phyloP scores from a whole-genome alignment of 23 red algal species.

The Gracilaria domingensis region DNA sequence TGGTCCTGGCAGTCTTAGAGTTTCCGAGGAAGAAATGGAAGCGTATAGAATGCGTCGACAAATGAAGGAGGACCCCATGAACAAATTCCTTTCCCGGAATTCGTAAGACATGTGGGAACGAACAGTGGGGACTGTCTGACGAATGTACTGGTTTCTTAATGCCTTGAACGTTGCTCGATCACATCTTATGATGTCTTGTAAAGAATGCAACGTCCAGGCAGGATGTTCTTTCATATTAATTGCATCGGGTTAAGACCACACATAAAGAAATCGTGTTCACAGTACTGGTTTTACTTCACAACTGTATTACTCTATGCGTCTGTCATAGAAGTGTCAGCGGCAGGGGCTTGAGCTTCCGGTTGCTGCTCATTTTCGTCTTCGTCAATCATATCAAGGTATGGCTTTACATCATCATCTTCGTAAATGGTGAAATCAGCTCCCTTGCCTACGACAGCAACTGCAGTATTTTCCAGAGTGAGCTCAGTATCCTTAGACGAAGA shows the following conservation, averaged over 20 bases:
- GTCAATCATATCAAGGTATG: conserved; percentile 79
- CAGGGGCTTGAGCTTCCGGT: conserved; percentile 35
- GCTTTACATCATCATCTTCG: conserved; percentile 84
- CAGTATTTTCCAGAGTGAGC: conserved; percentile 88
- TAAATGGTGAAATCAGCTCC: conserved; percentile 82
- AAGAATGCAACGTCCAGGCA: too few relatives aligned
- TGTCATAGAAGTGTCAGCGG: conserved; percentile 62
- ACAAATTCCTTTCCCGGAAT: conserved; percentile 30
- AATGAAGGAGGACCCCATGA: conserved; percentile 63
- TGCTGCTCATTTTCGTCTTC: conserved; percentile 48
- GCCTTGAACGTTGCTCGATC: neutral
- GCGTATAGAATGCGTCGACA: conserved; percentile 61
- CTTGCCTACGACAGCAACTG: conserved; percentile 88
- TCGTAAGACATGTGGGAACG: neutral
- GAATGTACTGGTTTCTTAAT: neutral
- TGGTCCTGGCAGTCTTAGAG: neutral
- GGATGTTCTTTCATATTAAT: too few relatives aligned
- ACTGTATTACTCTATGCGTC: conserved; percentile 43
- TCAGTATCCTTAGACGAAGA: conserved; percentile 89
- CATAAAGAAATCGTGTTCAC: conserved; percentile 15
- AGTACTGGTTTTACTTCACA: conserved; percentile 19
- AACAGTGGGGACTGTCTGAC: neutral
- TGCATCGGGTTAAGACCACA: too few relatives aligned
- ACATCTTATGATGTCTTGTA: too few relatives aligned
- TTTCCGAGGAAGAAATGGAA: conserved; percentile 60